A percentile compares a stretch with the other conserved stretches of the same genome.
These are phyloP conservation scores for Populus tomentosa DNA, from an alignment of 441 rosid species.

Conservation along the genomic window DNA sequence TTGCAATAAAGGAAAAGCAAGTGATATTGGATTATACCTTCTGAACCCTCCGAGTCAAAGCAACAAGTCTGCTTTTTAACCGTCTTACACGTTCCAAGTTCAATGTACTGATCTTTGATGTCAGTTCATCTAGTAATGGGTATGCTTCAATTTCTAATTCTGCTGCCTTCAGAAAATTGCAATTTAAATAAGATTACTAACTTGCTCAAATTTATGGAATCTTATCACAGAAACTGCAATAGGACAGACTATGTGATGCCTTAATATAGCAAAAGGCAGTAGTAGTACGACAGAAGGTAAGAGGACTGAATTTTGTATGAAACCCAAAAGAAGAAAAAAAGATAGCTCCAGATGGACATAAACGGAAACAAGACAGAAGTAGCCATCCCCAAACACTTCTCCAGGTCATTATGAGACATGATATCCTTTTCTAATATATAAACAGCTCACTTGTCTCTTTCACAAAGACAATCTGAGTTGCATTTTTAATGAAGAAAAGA, in stretches of 20 bases:
- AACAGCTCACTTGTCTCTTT: background rate
- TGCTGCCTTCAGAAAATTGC: conserved; percentile 63
- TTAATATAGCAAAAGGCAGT: background rate
- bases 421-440: background rate
- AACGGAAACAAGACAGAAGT: background rate
- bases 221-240: background rate
- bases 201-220: conserved; percentile 7
- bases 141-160: conserved; percentile 98
- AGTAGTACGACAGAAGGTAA: background rate
- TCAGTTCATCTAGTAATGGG: conserved; percentile 90
- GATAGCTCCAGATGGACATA: background rate
- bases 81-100: conserved; percentile 92
- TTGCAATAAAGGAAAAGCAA: background rate
- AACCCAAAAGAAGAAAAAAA: background rate
- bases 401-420: background rate
- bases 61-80: conserved; percentile 96
- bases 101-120: conserved; percentile 93
- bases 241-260: background rate
- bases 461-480: background rate
- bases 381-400: background rate
- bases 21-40: conserved; percentile 41
- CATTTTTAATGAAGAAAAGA: background rate
- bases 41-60: conserved; percentile 94
- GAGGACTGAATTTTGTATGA: background rate
- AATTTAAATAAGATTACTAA: conserved; percentile 11